A percentile compares a stretch with the other conserved stretches of the same genome.
These are phyloP conservation scores for Papiliotrema fonsecae DNA, from an alignment of 1,284 basidiomycete genomes.

Conservation along the genomic window DNA sequence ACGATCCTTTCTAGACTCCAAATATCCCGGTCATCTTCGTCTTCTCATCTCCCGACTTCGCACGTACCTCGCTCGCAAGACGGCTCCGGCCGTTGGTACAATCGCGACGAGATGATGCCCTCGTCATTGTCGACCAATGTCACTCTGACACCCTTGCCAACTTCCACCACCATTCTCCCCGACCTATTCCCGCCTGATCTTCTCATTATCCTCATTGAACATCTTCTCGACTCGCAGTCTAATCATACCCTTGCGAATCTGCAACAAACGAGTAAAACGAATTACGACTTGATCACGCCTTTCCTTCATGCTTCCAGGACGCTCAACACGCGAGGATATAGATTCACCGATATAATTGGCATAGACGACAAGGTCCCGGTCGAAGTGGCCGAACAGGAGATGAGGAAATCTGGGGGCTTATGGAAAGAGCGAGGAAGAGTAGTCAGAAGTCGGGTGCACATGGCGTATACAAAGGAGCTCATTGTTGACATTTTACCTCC, in stretches of 20 bases:
- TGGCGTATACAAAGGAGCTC: background rate
- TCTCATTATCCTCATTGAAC: background rate
- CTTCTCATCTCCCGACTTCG: too few relatives aligned
- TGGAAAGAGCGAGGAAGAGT: background rate
- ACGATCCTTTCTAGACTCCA: too few relatives aligned
- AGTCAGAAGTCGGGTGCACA: background rate
- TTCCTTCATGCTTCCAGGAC: background rate
- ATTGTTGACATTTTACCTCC: background rate
- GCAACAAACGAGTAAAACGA: background rate
- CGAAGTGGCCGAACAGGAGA: background rate
- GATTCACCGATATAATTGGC: background rate
- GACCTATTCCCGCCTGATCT: slow-evolving; percentile 1
- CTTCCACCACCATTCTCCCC: background rate
- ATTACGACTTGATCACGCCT: slow-evolving; percentile 1
- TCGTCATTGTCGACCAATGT: too few relatives aligned
- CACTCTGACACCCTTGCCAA: too few relatives aligned
- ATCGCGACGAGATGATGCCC: too few relatives aligned
- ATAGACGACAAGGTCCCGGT: too few relatives aligned
- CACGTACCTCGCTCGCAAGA: too few relatives aligned
- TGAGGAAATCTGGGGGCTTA: background rate
- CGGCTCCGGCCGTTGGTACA: too few relatives aligned
- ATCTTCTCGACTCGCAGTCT: background rate
- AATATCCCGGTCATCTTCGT: too few relatives aligned
- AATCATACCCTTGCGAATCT: background rate
- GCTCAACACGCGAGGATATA: background rate